Percentiles rank a stretch among this genome's conserved stretches.
phyloP scores from a whole-genome alignment of 805 yeast genomes.

The Candida sakaeoensis region DNA sequence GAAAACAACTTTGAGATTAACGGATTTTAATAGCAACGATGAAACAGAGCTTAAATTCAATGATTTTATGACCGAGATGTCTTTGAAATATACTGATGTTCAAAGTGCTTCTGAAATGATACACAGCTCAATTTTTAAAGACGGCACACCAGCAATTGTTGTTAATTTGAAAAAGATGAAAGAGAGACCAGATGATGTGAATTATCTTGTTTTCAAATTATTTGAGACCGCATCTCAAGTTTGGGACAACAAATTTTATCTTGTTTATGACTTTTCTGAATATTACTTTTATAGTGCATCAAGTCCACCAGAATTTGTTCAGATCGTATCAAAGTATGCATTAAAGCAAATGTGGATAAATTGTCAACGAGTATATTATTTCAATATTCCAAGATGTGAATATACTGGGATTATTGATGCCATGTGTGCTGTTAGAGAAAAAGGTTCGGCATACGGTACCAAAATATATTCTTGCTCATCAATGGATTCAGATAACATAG shows the following conservation, averaged over 20 bases:
- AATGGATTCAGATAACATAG: constrained; percentile 29
- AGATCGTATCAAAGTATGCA: constrained; percentile 39
- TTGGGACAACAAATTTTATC: constrained; percentile 64
- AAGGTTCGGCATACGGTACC: constrained; percentile 15
- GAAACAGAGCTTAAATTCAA: constrained; percentile 43
- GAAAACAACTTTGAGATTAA: constrained; percentile 44
- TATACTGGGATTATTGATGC: constrained; percentile 19
- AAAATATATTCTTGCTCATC: constrained; percentile 30
- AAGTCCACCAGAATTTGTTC: constrained; percentile 25
- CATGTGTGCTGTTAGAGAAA: constrained; percentile 18
- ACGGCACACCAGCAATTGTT: constrained; percentile 69
- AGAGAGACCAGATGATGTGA: constrained; percentile 37
- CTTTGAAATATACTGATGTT: constrained; percentile 50
- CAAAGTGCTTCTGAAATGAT: constrained; percentile 41
- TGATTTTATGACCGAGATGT: constrained; percentile 71
- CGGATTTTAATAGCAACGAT: constrained; percentile 41
- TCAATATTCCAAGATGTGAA: constrained; percentile 40
- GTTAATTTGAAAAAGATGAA: constrained; percentile 38
- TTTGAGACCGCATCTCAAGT: constrained; percentile 65
- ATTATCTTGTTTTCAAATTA: constrained; percentile 53
- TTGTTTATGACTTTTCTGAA: constrained; percentile 69
- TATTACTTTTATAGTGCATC: constrained; percentile 28
- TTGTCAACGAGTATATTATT: constrained; percentile 52
- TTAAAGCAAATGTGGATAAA: constrained; percentile 51
- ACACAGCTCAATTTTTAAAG: constrained; percentile 63